A percentile compares a stretch with the other conserved stretches of the same genome.
Conservation (phyloP, 1,284 basidiomycete genomes). For the Cutaneotrichosporon curvatum region DNA sequence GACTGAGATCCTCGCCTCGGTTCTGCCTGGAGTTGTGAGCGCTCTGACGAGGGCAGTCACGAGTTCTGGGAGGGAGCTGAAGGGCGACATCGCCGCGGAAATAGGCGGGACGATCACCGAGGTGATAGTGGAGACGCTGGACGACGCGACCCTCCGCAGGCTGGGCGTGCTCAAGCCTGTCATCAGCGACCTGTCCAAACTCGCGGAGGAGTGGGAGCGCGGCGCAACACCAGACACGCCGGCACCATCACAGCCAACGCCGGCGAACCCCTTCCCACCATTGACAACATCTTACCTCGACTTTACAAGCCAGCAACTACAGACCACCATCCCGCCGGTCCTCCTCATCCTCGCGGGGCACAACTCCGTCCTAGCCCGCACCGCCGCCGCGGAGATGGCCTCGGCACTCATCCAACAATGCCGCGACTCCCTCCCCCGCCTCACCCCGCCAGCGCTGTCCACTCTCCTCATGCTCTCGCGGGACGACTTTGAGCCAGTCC, state of each 20-base stretch:
- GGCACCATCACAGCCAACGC: conserved; percentile 13
- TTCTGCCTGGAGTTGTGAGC: conserved; percentile 75
- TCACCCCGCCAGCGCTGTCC: conserved; percentile 57
- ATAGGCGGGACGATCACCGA: conserved; percentile 56
- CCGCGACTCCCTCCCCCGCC: conserved; percentile 63
- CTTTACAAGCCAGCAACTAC: conserved; percentile 43
- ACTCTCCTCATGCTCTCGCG: conserved; percentile 43
- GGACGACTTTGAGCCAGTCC: conserved; percentile 61
- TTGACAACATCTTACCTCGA: conserved; percentile 43
- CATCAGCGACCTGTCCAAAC: conserved; percentile 39
- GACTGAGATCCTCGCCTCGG: conserved; percentile 52
- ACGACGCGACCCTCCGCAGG: conserved; percentile 55
- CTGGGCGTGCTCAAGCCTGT: conserved; percentile 55
- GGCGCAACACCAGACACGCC: not conserved
- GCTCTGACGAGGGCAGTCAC: conserved; percentile 59
- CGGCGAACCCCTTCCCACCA: conserved; percentile 32
- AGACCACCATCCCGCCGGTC: conserved; percentile 36
- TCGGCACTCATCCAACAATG: conserved; percentile 54
- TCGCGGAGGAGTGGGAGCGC: conserved; percentile 32
- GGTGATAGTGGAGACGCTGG: conserved; percentile 49
- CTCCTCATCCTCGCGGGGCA: conserved; percentile 33
- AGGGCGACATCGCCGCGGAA: conserved; percentile 49
- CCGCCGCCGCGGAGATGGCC: conserved; percentile 48
- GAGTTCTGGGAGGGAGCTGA: conserved; percentile 25
- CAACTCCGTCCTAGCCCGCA: conserved; percentile 39